Percentiles rank a stretch among this genome's conserved stretches.
Evolutionary conservation across 2,329 filamentous ascomycete species (phyloP).

Genomic region (Aspergillus fischeri): DNA sequence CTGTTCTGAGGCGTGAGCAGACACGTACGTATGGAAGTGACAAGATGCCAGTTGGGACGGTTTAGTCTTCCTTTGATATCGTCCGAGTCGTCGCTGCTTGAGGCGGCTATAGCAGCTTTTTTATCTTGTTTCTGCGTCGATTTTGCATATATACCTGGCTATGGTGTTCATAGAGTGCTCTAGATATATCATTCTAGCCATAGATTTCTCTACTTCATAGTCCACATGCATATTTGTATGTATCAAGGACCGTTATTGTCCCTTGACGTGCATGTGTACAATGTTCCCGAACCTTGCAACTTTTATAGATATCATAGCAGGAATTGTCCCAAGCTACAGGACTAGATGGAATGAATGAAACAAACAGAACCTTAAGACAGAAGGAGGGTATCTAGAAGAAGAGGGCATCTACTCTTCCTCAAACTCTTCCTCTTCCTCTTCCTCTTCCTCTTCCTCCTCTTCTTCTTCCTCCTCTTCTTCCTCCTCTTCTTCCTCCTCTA

Average conservation of each 20-base stretch:
- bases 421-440: constrained; percentile 15
- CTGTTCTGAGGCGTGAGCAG: constrained; percentile 28
- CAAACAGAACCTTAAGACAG: constrained; percentile 13
- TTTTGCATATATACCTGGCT: too few species aligned
- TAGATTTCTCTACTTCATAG: not conserved
- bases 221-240: not conserved
- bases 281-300: not conserved
- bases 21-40: constrained; percentile 20
- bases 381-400: not conserved
- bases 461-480: constrained; percentile 23
- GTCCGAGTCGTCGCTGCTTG: not conserved
- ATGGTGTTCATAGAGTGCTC: not conserved
- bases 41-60: constrained; percentile 22
- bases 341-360: constrained; percentile 6
- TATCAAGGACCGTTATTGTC: not conserved
- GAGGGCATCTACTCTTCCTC: constrained; percentile 19
- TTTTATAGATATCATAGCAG: not conserved
- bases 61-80: constrained; percentile 12
- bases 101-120: not conserved
- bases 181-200: not conserved
- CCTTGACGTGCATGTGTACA: not conserved
- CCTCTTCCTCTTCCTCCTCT: constrained; percentile 17
- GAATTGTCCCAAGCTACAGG: not conserved
- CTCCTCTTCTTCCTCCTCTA: constrained; percentile 4
- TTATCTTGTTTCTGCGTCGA: not conserved